Percentiles rank a stretch among this genome's conserved stretches.
Evolutionary conservation across 129 eudicot species (phyloP).

Genomic region (Chrysanthemum makinoi): DNA sequence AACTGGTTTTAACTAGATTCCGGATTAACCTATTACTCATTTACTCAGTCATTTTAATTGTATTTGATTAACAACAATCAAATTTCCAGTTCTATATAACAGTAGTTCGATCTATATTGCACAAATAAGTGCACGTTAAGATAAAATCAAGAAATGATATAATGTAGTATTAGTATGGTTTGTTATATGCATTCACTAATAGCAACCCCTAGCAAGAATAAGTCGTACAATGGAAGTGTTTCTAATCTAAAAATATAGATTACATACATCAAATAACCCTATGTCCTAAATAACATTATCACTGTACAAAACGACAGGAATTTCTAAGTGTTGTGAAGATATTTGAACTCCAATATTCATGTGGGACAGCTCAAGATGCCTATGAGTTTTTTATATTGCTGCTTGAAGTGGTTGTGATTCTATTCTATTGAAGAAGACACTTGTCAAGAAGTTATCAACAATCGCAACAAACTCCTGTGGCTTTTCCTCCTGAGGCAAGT

Average conservation of each 20-base stretch:
- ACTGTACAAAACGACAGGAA: background rate
- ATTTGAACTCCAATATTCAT: background rate
- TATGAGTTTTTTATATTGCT: constrained; percentile 26
- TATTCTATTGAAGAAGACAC: constrained; percentile 41
- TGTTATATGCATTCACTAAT: background rate
- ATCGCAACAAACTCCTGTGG: constrained; percentile 62
- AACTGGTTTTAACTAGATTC: background rate
- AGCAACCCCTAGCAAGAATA: background rate
- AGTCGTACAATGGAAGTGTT: background rate
- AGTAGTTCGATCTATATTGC: no score
- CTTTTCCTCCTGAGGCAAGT: constrained; percentile 90
- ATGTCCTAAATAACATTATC: constrained; percentile 5
- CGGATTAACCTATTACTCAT: background rate
- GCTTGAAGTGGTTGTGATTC: constrained; percentile 45
- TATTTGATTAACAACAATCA: background rate
- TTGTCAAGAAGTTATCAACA: constrained; percentile 57
- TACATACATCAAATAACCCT: background rate
- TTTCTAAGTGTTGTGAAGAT: background rate
- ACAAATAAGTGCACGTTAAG: background rate
- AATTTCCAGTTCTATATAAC: background rate
- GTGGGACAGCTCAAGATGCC: background rate
- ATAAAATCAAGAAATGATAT: background rate
- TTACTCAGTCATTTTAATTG: no score
- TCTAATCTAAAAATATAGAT: constrained; percentile 1
- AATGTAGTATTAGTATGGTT: background rate